These are phyloP conservation scores for Metschnikowia amazonensis DNA, from an alignment of 805 yeast genomes.

Conservation along the genomic window DNA sequence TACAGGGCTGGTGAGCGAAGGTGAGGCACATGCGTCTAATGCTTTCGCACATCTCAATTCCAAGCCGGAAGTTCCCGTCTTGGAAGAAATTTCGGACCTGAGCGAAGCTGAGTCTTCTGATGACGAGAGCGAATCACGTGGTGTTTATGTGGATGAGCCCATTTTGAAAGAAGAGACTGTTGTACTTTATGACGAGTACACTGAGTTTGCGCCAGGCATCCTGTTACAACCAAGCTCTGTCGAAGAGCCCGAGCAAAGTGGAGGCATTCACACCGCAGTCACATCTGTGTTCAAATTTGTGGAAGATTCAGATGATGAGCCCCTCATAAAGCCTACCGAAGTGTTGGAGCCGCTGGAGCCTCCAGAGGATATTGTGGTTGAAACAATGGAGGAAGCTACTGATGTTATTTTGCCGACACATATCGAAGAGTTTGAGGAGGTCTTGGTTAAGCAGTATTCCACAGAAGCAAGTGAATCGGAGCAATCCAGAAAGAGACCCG, in stretches of 20 bases:
- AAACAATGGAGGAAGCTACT: slow-evolving; percentile 10
- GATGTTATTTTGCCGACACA: slow-evolving; percentile 12
- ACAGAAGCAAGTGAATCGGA: background rate
- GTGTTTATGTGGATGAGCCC: slow-evolving; percentile 11
- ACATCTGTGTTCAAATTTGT: slow-evolving; percentile 4
- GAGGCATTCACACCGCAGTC: background rate
- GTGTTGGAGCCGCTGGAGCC: slow-evolving; percentile 13
- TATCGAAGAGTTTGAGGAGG: slow-evolving; percentile 13
- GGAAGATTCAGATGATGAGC: slow-evolving; percentile 1
- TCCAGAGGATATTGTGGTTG: slow-evolving; percentile 4
- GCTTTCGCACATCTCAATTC: background rate
- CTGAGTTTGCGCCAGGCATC: slow-evolving; percentile 10
- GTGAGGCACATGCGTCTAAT: background rate
- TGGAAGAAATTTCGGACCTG: slow-evolving; percentile 5
- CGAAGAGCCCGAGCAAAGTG: slow-evolving; percentile 11
- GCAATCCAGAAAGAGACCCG: slow-evolving; percentile 4
- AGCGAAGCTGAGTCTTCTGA: background rate
- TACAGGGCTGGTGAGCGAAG: slow-evolving; percentile 1
- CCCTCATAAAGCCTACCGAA: slow-evolving; percentile 5
- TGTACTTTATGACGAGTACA: slow-evolving; percentile 11
- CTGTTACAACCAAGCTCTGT: slow-evolving; percentile 12
- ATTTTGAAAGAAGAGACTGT: slow-evolving; percentile 7
- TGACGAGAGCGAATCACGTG: background rate
- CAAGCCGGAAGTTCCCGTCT: slow-evolving; percentile 12
- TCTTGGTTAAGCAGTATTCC: background rate